A percentile compares a stretch with the other conserved stretches of the same genome.
Evolutionary conservation across 441 rosid genomes (phyloP).

Genomic region (Omphalea diandra): DNA sequence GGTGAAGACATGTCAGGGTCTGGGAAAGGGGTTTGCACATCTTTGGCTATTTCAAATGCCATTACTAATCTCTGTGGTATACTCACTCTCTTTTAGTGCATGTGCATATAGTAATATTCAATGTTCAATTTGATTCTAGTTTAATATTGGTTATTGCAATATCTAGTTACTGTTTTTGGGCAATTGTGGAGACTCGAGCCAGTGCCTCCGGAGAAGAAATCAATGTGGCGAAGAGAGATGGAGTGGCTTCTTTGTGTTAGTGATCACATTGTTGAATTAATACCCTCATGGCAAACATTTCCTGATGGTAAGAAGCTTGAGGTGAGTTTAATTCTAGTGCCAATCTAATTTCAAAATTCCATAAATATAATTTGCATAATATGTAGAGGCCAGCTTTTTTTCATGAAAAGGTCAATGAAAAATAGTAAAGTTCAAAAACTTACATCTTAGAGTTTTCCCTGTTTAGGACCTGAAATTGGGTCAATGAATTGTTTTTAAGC

Average conservation of each 20-base stretch:
- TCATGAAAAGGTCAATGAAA: neutral
- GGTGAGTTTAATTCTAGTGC: constrained; percentile 42
- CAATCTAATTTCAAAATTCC: neutral
- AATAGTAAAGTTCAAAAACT: neutral
- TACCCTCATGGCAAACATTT: constrained; percentile 80
- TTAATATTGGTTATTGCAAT: constrained; percentile 11
- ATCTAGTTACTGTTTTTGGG: constrained; percentile 71
- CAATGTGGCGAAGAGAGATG: constrained; percentile 95
- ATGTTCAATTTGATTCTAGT: neutral
- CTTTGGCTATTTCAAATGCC: constrained; percentile 90
- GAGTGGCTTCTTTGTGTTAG: constrained; percentile 86
- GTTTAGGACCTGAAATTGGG: neutral
- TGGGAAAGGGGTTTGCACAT: constrained; percentile 88
- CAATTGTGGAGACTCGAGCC: constrained; percentile 95
- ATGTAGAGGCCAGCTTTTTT: neutral
- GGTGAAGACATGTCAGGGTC: constrained; percentile 98
- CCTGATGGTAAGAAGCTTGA: constrained; percentile 88
- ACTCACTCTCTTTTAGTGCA: constrained; percentile 9
- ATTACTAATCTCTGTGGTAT: constrained; percentile 93
- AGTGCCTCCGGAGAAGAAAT: constrained; percentile 63
- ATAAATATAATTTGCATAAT: neutral
- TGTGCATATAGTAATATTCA: neutral
- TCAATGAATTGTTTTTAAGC: neutral
- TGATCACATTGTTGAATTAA: constrained; percentile 84
- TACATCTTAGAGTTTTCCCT: neutral